Base-by-base conservation (phyloP, 768 basidiomycete species). In the Tephrocybe rancida region DNA sequence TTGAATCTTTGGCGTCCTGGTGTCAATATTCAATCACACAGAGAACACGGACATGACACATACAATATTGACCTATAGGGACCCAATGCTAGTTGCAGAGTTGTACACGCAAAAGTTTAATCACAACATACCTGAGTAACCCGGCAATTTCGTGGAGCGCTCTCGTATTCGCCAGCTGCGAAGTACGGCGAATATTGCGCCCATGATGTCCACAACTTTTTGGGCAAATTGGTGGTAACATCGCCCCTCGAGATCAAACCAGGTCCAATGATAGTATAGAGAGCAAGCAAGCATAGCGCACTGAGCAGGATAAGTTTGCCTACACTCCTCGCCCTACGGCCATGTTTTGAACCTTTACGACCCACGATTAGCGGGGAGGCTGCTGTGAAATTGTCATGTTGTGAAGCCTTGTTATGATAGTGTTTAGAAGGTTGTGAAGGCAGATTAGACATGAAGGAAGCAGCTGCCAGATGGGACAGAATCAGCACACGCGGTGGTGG, bases 111-210 rank as follows among this genome's bases (percentile, higher is more conserved):
- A 18, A 50, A 25, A 13, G 14, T 35, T n/a, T n/a, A n/a, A 53
- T 35, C 43, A 39, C n/a, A 25, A 57, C 64, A 46, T 59, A 83
- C 87, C 71, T 87, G 86, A n/a, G 73, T 73, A 37, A 88, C 64
- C 16, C 68, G 64, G 61, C 88, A 90, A 19, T 64, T 63, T 3
- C 63, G 58, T 1, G 85, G 84, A 0, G 81, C 80, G 1, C 67
- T 55, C 1, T 54, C 32, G 63, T 88, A 87, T 26, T 66, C 56
- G 2, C 65, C 74, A 5, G 71, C 72, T 0, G 86, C 69, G 51
- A 73, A 78, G 63, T 79, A 88, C 0, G 87, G 87, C 25, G 85
- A 77, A 59, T 87, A 86, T 32, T 80, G 73, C 10, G 76, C 84
- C 87, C 86, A 88, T 1, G 73, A 67, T 27, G 63, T 61, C 24